Conservation (phyloP, 2,329 filamentous ascomycete species). For the Annulohypoxylon truncatum region DNA sequence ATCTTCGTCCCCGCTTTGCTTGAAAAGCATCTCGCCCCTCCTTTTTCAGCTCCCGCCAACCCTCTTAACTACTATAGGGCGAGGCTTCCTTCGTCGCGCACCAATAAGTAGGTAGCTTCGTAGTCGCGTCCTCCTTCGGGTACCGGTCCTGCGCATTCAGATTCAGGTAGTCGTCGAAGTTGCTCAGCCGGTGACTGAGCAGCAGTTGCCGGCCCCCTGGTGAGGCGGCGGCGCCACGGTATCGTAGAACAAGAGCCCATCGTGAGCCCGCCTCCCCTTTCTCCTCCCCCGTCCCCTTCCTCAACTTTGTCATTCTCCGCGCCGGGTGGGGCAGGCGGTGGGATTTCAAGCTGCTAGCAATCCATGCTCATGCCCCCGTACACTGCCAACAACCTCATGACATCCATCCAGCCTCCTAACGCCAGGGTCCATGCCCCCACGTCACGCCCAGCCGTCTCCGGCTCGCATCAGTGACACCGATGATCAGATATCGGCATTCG, state of each 20-base stretch:
- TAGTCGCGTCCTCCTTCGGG: background rate
- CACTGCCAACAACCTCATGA: background rate
- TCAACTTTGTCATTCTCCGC: no score
- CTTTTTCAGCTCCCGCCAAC: no score
- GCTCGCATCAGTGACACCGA: no score
- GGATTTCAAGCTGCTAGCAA: constrained; percentile 16
- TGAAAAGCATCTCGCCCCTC: no score
- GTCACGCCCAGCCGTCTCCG: constrained; percentile 23
- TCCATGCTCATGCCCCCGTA: constrained; percentile 5
- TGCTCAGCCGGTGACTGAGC: background rate
- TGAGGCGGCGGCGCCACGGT: background rate
- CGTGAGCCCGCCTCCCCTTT: constrained; percentile 10
- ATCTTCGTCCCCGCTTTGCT: background rate
- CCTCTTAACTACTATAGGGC: constrained; percentile 6
- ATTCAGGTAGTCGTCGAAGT: background rate
- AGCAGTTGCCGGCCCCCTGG: constrained; percentile 7
- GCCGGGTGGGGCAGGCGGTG: background rate
- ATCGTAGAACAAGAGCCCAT: constrained; percentile 29
- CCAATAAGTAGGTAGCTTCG: background rate
- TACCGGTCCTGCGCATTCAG: background rate
- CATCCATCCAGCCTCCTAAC: constrained; percentile 19
- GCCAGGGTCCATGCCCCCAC: background rate
- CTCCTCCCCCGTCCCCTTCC: background rate
- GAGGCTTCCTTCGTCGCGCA: background rate
- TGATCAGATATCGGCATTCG: no score